Base-by-base conservation (phyloP, 2,329 filamentous ascomycete species). In the Trichoderma aggressivum region DNA sequence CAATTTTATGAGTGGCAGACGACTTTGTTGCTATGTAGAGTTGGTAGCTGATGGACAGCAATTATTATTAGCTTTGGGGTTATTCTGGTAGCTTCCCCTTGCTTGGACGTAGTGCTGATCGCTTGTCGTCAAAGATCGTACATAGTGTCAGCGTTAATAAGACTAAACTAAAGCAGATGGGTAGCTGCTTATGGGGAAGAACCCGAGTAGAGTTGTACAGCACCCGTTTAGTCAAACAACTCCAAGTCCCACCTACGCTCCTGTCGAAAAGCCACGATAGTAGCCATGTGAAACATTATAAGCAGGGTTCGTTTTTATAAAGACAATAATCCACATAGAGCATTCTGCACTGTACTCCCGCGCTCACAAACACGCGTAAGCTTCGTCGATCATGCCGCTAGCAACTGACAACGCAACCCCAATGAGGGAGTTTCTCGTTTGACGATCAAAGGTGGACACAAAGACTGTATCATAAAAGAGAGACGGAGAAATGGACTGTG, bases 331-430 rank as follows among this genome's bases (percentile, higher is more conserved):
- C n/a, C 18, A 34, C 56, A 30, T 1, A 18, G 26, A 32, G 3
- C 7, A 47, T 58, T 34, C 24, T 34, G 30, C 24, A 12, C 28
- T 16, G 34, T 24, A 28, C 26, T 28, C 26, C 26, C 26, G 26
- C 26, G n/a, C 16, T n/a, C 39, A 69, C 30, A 66, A 60, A 60
- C 55, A 24, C 39, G 65, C 56, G 56, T 69, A 30, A 60, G 28
- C n/a, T 11, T 36, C 21, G 65, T 69, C 65, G 56, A 69, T 69
- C 65, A 61, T 7, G 4, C 56, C 39, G 21, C 65, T 69, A 68
- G 6, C 24, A 60, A 34, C 55, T 10, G n/a, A 60, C 34, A 28
- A 36, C 21, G 36, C 36, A 63, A 30, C 11, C 24, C 47, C 36
- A 24, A 32, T 7, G 53, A 67, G 10, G 12, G 39, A 60, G 34